phyloP scores from a whole-genome alignment of 2,329 filamentous ascomycete species.

The Claviceps humidiphila region DNA sequence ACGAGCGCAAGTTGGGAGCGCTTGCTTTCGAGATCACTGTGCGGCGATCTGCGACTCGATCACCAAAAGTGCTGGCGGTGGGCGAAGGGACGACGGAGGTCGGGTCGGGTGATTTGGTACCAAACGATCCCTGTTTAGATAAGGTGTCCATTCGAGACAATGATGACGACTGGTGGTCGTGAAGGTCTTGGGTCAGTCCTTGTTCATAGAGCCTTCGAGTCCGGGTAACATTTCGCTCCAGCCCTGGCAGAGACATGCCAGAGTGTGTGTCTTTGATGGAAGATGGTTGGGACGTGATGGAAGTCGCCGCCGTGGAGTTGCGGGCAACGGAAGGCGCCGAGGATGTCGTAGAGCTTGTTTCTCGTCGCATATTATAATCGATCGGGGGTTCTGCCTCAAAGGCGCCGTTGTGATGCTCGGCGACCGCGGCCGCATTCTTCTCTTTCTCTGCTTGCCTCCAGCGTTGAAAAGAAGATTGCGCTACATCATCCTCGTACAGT shows the following conservation, averaged over 20 bases:
- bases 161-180: conserved; percentile 67
- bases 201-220: conserved; percentile 71
- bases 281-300: conserved; percentile 50
- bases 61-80: conserved; percentile 26
- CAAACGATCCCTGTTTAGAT: conserved; percentile 44
- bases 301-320: conserved; percentile 79
- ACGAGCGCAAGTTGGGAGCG: conserved; percentile 53
- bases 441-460: conserved; percentile 52
- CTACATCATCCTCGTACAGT: conserved; percentile 79
- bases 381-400: conserved; percentile 36
- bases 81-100: conserved; percentile 33
- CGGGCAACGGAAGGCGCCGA: conserved; percentile 53
- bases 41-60: conserved; percentile 33
- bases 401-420: conserved; percentile 22
- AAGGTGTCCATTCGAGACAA: conserved; percentile 71
- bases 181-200: conserved; percentile 62
- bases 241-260: conserved; percentile 23
- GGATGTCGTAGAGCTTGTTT: conserved; percentile 77
- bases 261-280: conserved; percentile 37
- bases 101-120: conserved; percentile 38
- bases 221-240: conserved; percentile 57
- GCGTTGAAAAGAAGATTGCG: conserved; percentile 70
- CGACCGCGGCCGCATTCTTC: conserved; percentile 27
- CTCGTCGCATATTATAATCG: conserved; percentile 61
- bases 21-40: conserved; percentile 43